Evolutionary conservation across 1,139 yeast species (phyloP).

Genomic region (Lodderomyces pseudojiufengensis): DNA sequence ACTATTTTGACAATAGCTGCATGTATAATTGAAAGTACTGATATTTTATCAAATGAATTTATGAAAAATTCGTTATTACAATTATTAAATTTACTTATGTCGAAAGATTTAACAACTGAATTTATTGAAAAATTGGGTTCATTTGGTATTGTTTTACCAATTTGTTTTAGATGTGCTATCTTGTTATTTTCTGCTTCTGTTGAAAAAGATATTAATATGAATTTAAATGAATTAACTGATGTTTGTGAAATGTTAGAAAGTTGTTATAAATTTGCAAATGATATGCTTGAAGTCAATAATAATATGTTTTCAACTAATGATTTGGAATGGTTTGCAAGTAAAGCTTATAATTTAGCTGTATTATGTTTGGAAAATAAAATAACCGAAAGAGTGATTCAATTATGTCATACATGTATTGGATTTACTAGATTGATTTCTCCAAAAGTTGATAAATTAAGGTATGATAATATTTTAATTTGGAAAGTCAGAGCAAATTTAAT

Average conservation of each 20-base stretch:
- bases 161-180: constrained; percentile 10
- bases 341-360: constrained; percentile 14
- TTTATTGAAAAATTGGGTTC: constrained; percentile 6
- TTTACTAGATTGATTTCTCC: constrained; percentile 9
- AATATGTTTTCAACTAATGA: constrained; percentile 12
- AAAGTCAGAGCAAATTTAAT: constrained; percentile 10
- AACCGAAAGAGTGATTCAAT: constrained; percentile 1
- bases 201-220: constrained; percentile 1
- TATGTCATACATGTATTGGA: constrained; percentile 8
- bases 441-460: constrained; percentile 4
- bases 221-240: constrained; percentile 1
- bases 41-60: constrained; percentile 5
- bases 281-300: background rate
- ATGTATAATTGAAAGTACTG: constrained; percentile 17
- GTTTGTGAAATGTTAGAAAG: constrained; percentile 8
- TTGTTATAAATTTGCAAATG: constrained; percentile 9
- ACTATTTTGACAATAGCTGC: constrained; percentile 15
- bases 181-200: constrained; percentile 9
- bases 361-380: constrained; percentile 10
- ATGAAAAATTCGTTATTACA: constrained; percentile 6
- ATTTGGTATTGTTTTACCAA: constrained; percentile 10
- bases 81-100: constrained; percentile 6
- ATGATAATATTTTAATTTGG: constrained; percentile 10
- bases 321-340: constrained; percentile 20
- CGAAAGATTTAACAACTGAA: constrained; percentile 3